Percentiles rank a stretch among this genome's conserved stretches.
phyloP scores from a whole-genome alignment of 2,329 filamentous ascomycete species.

The Fusarium subtropicale region DNA sequence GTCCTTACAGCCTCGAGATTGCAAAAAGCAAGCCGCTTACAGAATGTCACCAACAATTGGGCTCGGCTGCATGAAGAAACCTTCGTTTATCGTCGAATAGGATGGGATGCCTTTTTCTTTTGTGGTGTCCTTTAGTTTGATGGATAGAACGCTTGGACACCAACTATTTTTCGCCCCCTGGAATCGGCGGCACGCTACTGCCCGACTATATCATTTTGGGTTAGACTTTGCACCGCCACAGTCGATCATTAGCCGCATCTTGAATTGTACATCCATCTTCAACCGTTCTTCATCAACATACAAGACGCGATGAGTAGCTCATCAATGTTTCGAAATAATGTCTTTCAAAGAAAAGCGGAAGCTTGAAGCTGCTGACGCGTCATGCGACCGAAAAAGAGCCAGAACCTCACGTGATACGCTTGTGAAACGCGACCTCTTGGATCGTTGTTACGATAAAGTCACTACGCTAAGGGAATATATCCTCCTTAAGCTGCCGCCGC shows the following conservation, averaged over 20 bases:
- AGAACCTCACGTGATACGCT: conserved; percentile 30
- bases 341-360: conserved; percentile 47
- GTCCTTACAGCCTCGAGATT: neutral
- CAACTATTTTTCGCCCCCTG: conserved; percentile 23
- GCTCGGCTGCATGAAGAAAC: neutral
- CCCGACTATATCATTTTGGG: neutral
- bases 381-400: conserved; percentile 26
- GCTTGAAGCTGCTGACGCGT: conserved; percentile 40
- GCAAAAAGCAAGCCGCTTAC: neutral
- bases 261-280: neutral
- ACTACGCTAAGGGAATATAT: conserved; percentile 78
- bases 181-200: conserved; percentile 12
- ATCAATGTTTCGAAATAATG: conserved; percentile 40
- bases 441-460: conserved; percentile 74
- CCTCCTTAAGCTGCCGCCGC: conserved; percentile 71
- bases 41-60: neutral
- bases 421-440: conserved; percentile 71
- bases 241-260: conserved; percentile 27
- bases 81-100: conserved; percentile 7
- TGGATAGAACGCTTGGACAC: conserved; percentile 15
- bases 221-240: conserved; percentile 20
- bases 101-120: conserved; percentile 2
- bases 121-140: conserved; percentile 1
- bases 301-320: conserved; percentile 23
- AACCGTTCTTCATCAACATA: neutral